Evolutionary conservation across 352 stramenopile species (phyloP).

Genomic region (Phytophthora hibernalis): DNA sequence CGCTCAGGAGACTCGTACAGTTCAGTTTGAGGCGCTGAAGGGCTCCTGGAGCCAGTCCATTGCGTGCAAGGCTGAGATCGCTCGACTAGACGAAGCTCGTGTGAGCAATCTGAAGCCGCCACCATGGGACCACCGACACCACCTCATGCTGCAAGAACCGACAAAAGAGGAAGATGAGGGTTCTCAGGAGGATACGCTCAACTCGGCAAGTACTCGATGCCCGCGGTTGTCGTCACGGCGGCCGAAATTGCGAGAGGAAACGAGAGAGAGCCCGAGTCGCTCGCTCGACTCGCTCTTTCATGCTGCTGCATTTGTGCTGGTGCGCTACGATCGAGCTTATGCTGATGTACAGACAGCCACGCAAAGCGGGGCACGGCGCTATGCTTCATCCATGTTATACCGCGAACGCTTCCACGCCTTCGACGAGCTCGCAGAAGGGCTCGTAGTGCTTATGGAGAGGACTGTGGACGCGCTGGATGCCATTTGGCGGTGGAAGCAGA

Average conservation of each 20-base stretch:
- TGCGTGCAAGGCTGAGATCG: conserved; percentile 40
- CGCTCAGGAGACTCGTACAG: conserved; percentile 23
- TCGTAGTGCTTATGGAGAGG: conserved; percentile 39
- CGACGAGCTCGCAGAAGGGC: conserved; percentile 44
- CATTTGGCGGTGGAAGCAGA: conserved; percentile 50
- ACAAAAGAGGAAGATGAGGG: conserved; percentile 8
- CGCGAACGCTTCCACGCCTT: conserved; percentile 72
- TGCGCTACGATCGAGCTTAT: conserved; percentile 55
- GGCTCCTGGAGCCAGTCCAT: conserved; percentile 46
- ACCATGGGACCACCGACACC: conserved; percentile 22
- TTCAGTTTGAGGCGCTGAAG: conserved; percentile 43
- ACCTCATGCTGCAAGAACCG: conserved; percentile 11
- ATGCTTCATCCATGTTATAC: conserved; percentile 53
- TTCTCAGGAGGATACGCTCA: background rate
- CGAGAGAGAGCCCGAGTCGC: background rate
- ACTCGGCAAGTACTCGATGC: background rate
- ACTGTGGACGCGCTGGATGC: conserved; percentile 47
- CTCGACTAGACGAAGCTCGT: conserved; percentile 49
- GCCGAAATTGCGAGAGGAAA: background rate
- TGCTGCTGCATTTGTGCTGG: conserved; percentile 20
- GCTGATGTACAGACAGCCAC: conserved; percentile 11
- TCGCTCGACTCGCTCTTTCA: conserved; percentile 48
- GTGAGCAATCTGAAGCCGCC: conserved; percentile 20
- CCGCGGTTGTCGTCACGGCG: conserved; percentile 20
- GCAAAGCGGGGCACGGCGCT: conserved; percentile 39